Evolutionary conservation across 768 basidiomycete species (phyloP).

Genomic region (Lyophyllum atratum): DNA sequence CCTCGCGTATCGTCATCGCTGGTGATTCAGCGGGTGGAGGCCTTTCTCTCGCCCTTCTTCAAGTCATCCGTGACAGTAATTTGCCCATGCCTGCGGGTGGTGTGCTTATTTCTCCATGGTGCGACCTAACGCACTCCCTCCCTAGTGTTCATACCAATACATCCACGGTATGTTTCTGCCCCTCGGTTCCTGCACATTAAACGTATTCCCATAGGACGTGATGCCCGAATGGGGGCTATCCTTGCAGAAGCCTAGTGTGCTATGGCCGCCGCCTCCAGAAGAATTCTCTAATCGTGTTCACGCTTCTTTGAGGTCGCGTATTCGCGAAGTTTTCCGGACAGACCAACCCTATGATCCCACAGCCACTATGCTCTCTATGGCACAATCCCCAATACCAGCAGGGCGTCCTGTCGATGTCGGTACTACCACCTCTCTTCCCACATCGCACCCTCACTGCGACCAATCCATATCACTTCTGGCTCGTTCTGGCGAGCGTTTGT

Average conservation of each 20-base stretch:
- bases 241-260: constrained; percentile 74
- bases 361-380: constrained; percentile 19
- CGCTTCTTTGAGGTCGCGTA: constrained; percentile 56
- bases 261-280: constrained; percentile 77
- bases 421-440: constrained; percentile 45
- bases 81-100: constrained; percentile 87
- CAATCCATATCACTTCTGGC: constrained; percentile 49
- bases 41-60: constrained; percentile 78
- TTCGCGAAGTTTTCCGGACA: constrained; percentile 55
- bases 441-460: constrained; percentile 31
- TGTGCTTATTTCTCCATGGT: constrained; percentile 92
- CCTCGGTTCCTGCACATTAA: neutral
- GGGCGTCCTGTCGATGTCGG: constrained; percentile 49
- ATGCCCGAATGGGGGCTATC: constrained; percentile 77
- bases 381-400: constrained; percentile 22
- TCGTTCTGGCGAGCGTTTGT: constrained; percentile 51
- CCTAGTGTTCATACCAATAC: constrained; percentile 87
- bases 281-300: constrained; percentile 61
- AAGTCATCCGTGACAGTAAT: constrained; percentile 82
- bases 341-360: constrained; percentile 26
- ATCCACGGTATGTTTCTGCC: constrained; percentile 57
- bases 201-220: constrained; percentile 57
- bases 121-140: constrained; percentile 90
- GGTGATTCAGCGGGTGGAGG: constrained; percentile 97
- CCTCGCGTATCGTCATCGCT: constrained; percentile 79